phyloP scores from a whole-genome alignment of 148 eudicot genomes.

The Talinum fruticosum region DNA sequence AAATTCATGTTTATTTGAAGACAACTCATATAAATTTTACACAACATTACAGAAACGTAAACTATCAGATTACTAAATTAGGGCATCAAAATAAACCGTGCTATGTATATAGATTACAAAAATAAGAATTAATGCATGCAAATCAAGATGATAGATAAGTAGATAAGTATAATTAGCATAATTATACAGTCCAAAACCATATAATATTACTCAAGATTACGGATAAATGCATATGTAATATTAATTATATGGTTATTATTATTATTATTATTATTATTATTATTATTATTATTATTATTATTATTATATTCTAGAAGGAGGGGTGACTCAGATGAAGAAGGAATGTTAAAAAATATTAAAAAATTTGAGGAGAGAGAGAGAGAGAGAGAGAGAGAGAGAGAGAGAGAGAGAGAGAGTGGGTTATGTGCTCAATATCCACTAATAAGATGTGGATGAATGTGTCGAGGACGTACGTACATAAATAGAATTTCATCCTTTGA shows the following conservation, averaged over 20 bases:
- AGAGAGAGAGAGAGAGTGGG: not conserved
- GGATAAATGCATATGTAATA: no score
- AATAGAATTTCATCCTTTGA: not conserved
- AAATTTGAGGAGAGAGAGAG: not conserved
- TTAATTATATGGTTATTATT: no score
- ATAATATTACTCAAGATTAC: not conserved
- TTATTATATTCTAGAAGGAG: no score
- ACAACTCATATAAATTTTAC: not conserved
- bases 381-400: not conserved
- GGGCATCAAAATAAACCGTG: no score
- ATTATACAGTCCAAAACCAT: not conserved
- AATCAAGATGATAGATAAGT: no score
- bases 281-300: no score
- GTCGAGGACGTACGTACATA: not conserved
- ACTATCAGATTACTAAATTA: not conserved
- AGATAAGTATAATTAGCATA: no score
- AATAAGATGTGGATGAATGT: not conserved
- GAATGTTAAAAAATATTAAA: not conserved
- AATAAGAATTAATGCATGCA: no score
- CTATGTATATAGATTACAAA: no score
- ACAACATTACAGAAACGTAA: not conserved
- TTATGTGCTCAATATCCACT: not conserved
- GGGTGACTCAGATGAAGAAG: conserved; percentile 3
- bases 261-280: no score
- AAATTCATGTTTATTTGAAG: not conserved